Evolutionary conservation across 805 yeast species (phyloP), one percentile per base, ranked within the genome.

Genomic region (Sugiyamaella marilandica): DNA sequence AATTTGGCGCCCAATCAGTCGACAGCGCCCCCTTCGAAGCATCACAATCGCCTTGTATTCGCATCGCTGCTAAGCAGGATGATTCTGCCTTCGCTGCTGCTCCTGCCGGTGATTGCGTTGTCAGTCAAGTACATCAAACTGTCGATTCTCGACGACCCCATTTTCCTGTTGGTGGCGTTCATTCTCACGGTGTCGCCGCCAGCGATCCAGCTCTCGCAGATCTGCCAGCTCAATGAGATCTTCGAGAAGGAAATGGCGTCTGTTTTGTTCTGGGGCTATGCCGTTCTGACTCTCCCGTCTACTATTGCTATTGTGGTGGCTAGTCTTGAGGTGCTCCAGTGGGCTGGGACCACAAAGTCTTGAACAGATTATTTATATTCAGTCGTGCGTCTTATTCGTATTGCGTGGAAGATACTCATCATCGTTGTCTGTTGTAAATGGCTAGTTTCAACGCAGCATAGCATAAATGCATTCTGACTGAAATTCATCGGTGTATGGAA

Each of bases 231-330:
- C 51, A 82, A 82, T 64, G 75, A 74, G 46, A 74, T 82, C 26
- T 82, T 77, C 64, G 85, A 82, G 60, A 71, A 74, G 54, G 87
- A 82, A 61, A 82, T 82, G 85, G 75, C 83, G 1, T 80, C 83
- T 2, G 83, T 82, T 9, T 68, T 82, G 55, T 82, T 82, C 60
- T 82, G 86, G 86, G 85, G 85, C 8, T 82, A 82, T 57, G 84
- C 76, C 14, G 72, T 82, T 2, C 67, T 82, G 53, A 79, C 86
- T 7, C 69, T 82, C 49, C 87, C 87, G 0, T 73, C 81, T 16
- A 78, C 84, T 10, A 78, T 81, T 31, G 59, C 75, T 49, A 79
- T 81, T 58, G 85, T 80, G 7, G 81, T 79, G 5, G 59, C 75
- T 10, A 74, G 81, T 55, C 67, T 82, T 53, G 76, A 78, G 60